Percentiles rank a stretch among this genome's conserved stretches.
phyloP scores from a whole-genome alignment of 345 rosid species.

The Aquilaria sinensis region DNA sequence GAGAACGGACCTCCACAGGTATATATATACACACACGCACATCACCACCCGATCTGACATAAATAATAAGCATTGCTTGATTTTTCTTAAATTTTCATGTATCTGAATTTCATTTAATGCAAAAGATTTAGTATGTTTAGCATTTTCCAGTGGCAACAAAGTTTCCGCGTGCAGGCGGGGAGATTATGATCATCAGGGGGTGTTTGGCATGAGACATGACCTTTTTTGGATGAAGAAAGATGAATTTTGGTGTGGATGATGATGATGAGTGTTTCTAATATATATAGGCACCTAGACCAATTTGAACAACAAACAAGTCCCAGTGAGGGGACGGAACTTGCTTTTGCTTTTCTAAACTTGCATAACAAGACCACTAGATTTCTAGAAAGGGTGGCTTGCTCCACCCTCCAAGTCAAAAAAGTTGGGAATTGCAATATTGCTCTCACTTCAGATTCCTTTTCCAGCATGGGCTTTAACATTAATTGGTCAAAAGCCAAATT shows the following conservation, averaged over 20 bases:
- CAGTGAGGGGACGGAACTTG: slow-evolving; percentile 1
- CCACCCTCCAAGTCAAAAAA: slow-evolving; percentile 33
- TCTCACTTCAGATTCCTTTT: slow-evolving; percentile 32
- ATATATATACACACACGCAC: not conserved
- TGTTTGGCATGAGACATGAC: no score
- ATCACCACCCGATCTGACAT: slow-evolving; percentile 4
- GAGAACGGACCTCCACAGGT: slow-evolving; percentile 98
- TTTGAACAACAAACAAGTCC: not conserved
- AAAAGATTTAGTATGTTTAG: not conserved
- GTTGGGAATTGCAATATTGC: slow-evolving; percentile 14
- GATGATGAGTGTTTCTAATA: no score
- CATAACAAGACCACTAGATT: slow-evolving; percentile 5
- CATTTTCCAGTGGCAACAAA: slow-evolving; percentile 18
- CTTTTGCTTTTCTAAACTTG: slow-evolving; percentile 11
- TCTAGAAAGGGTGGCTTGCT: slow-evolving; percentile 17
- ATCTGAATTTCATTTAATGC: no score
- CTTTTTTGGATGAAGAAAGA: no score
- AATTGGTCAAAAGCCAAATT: slow-evolving; percentile 44
- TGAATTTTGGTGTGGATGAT: no score
- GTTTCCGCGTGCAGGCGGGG: not conserved
- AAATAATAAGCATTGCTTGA: slow-evolving; percentile 4
- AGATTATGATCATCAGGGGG: no score
- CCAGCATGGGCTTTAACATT: slow-evolving; percentile 27
- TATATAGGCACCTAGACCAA: not conserved
- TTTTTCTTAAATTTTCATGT: not conserved